Evolutionary conservation across 2,329 filamentous ascomycete genomes (phyloP), one percentile per base, ranked within the genome.

Genomic region (Xylariaceae sp.): DNA sequence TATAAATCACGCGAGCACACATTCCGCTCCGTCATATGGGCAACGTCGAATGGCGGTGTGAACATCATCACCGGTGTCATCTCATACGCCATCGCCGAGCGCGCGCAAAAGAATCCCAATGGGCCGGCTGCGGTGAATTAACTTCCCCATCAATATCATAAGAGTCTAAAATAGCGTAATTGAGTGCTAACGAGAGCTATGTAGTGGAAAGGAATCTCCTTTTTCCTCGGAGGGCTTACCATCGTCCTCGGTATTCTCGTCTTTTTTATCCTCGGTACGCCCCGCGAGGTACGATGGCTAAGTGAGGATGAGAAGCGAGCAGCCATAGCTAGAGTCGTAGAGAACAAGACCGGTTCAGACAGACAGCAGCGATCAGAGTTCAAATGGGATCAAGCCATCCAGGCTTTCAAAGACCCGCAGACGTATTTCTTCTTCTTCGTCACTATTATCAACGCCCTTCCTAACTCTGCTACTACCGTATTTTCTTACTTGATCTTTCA

Each of bases 381-480:
- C 39, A 68, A 66, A 39, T 67, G 67, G 67, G 66, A 69, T 1
- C 68, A 73, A 48, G 67, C 69, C 17, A 62, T 56, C 56, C 47
- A 45, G 26, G 65, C 69, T 1, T 71, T 72, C 56, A 67, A 64
- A 37, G 68, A 73, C 28, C 69, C 70, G 2, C 71, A 72, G 47
- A 71, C 66, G 0, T 71, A 73, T 43, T 73, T 74, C 58, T 71
- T 73, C 58, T 74, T 74, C 60, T 70, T 73, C 53, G 64, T 71
- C 5, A 70, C 69, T 4, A 70, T 73, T 41, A 59, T 74, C 21
- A 73, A 72, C 51, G 63, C 69, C 0, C 50, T 74, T 3, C 72
- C 72, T 2, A 71, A 73, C 31, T 70, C 72, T 12, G 72, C 67
- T n/a, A 71, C 64, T 40, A 71, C 71, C 4, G 67, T 69, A 3